phyloP scores from a whole-genome alignment of 108 stramenopile species.

The Skeletonema tropicum region DNA sequence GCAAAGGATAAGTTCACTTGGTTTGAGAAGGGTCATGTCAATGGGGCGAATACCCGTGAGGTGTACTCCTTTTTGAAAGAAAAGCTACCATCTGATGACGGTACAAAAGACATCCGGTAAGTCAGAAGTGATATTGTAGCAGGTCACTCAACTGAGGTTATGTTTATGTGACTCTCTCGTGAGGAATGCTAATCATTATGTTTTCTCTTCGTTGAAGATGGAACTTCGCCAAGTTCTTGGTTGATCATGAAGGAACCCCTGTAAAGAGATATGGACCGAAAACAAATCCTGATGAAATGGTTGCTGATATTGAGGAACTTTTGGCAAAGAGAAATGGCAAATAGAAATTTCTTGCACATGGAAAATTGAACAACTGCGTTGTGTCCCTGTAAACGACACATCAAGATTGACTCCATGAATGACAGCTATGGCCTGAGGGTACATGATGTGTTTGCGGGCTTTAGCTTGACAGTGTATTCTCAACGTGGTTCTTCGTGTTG shows the following conservation, averaged over 20 bases:
- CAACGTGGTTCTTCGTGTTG: background rate
- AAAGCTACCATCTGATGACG: conserved; percentile 59
- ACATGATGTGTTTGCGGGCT: background rate
- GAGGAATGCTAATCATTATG: too few relatives aligned
- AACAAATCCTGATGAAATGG: conserved; percentile 58
- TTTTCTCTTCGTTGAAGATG: conserved; percentile 12
- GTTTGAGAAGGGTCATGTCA: conserved; percentile 84
- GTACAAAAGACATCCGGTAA: conserved; percentile 65
- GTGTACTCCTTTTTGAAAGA: conserved; percentile 71
- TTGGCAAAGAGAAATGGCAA: conserved; percentile 47
- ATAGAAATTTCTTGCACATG: background rate
- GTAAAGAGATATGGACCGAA: conserved; percentile 60
- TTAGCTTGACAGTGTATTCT: background rate
- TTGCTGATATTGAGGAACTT: conserved; percentile 62
- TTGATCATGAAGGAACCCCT: conserved; percentile 75
- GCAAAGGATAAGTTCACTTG: conserved; percentile 64
- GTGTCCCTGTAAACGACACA: background rate
- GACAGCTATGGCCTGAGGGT: background rate
- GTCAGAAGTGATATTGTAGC: conserved; percentile 29
- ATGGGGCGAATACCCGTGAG: conserved; percentile 72
- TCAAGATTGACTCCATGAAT: background rate
- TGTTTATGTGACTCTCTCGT: too few relatives aligned
- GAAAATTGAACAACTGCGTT: background rate
- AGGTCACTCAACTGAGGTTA: background rate
- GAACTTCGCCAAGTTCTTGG: conserved; percentile 67